Conservation (phyloP, 495 filamentous ascomycete species). For the Rusavskia elegans region DNA sequence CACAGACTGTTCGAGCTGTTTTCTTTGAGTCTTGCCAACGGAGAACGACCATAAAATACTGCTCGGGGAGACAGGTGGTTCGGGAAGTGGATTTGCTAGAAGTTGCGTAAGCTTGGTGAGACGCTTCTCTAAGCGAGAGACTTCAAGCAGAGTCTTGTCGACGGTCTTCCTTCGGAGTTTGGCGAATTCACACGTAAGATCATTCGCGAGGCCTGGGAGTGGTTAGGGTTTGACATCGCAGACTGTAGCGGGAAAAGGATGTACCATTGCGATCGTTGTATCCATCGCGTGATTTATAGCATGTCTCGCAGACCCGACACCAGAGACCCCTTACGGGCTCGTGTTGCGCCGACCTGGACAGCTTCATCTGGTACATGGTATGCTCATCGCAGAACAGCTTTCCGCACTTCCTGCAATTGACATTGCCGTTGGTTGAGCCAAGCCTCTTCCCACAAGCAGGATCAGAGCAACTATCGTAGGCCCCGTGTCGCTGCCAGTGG, state of each 20-base stretch:
- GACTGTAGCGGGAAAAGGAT: background rate
- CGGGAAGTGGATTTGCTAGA: slow-evolving; percentile 51
- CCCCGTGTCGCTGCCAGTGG: slow-evolving; percentile 70
- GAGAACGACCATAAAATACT: slow-evolving; percentile 41
- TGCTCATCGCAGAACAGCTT: slow-evolving; percentile 93
- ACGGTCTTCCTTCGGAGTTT: slow-evolving; percentile 56
- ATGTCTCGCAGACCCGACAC: slow-evolving; percentile 94
- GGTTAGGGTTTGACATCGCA: background rate
- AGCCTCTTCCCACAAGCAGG: slow-evolving; percentile 69
- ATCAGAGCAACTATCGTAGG: slow-evolving; percentile 71
- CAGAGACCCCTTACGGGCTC: slow-evolving; percentile 86
- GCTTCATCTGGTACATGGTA: slow-evolving; percentile 99
- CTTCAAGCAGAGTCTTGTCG: slow-evolving; percentile 70
- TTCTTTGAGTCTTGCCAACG: slow-evolving; percentile 48
- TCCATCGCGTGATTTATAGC: slow-evolving; percentile 88
- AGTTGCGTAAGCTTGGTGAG: slow-evolving; percentile 80
- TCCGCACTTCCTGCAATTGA: slow-evolving; percentile 88
- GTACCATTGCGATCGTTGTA: slow-evolving; percentile 77
- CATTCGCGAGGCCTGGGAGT: slow-evolving; percentile 34
- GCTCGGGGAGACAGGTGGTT: slow-evolving; percentile 31
- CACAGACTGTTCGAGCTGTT: slow-evolving; percentile 73
- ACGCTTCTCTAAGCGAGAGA: slow-evolving; percentile 78
- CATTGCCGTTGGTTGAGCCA: slow-evolving; percentile 59
- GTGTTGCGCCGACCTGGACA: slow-evolving; percentile 75
- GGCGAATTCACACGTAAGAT: slow-evolving; percentile 55